A percentile compares a stretch with the other conserved stretches of the same genome.
Conservation (phyloP, 78 protist genomes). For the Planoprotostelium fungivorum region DNA sequence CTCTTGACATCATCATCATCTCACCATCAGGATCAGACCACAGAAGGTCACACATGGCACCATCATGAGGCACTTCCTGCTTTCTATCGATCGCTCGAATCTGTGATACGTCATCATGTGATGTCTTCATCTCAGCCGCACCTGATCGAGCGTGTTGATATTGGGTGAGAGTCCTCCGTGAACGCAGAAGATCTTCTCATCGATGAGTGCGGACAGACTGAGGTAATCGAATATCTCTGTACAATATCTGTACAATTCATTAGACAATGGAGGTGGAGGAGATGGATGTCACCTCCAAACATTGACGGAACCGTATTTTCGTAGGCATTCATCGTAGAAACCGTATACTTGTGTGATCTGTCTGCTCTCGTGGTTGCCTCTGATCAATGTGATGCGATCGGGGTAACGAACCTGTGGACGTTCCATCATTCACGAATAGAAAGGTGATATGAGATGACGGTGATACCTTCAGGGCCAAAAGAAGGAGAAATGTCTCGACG, state of each 20-base stretch:
- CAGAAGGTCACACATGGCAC: slow-evolving; percentile 98
- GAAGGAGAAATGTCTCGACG: slow-evolving; percentile 96
- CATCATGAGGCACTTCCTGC: slow-evolving; percentile 99
- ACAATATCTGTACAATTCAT: no score
- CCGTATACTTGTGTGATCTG: slow-evolving; percentile 99
- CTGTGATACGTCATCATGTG: slow-evolving; percentile 24
- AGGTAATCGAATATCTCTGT: slow-evolving; percentile 98
- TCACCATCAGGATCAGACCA: slow-evolving; percentile 98
- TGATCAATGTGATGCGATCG: slow-evolving; percentile 92
- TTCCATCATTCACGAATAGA: not conserved
- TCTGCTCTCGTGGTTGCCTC: slow-evolving; percentile 99
- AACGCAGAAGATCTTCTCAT: slow-evolving; percentile 89
- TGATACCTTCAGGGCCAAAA: slow-evolving; percentile 93
- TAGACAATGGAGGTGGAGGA: no score
- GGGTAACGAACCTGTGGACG: slow-evolving; percentile 85
- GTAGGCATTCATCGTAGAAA: slow-evolving; percentile 99
- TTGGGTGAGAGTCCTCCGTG: slow-evolving; percentile 99
- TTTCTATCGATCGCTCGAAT: slow-evolving; percentile 95
- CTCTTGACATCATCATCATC: not conserved
- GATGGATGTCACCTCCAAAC: slow-evolving; percentile 87
- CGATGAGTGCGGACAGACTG: slow-evolving; percentile 92
- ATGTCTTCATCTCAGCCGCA: slow-evolving; percentile 3
- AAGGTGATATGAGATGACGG: not conserved
- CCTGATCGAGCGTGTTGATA: slow-evolving; percentile 87
- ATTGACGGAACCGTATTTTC: slow-evolving; percentile 96